A percentile compares a stretch with the other conserved stretches of the same genome.
Conservation (phyloP, 768 basidiomycete species). For the Pleurotus djamor region DNA sequence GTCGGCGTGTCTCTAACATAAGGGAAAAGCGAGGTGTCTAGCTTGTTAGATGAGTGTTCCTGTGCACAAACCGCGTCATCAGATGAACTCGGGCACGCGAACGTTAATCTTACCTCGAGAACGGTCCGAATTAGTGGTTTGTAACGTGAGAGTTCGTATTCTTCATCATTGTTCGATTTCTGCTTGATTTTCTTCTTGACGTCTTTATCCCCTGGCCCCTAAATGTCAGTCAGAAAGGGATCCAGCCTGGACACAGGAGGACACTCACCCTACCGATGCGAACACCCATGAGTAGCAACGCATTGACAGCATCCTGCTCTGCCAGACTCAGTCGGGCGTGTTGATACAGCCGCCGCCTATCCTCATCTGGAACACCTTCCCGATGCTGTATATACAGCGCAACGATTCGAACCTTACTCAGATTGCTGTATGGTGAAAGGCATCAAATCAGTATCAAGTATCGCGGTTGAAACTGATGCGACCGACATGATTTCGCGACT, state of each 20-base stretch:
- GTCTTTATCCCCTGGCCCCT: conserved; percentile 79
- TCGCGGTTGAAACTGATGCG: conserved; percentile 20
- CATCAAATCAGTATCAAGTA: not conserved
- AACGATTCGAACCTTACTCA: conserved; percentile 94
- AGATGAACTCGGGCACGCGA: not conserved
- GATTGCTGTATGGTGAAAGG: conserved; percentile 47
- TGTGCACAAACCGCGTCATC: conserved; percentile 24
- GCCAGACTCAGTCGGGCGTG: conserved; percentile 85
- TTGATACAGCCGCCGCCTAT: conserved; percentile 90
- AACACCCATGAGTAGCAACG: conserved; percentile 77
- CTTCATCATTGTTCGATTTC: conserved; percentile 75
- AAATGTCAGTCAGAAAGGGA: not conserved
- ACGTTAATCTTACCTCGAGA: conserved; percentile 60
- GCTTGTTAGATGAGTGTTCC: conserved; percentile 80
- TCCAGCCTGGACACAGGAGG: not conserved
- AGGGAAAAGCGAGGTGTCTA: conserved; percentile 82
- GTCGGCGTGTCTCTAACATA: conserved; percentile 83
- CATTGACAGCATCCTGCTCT: conserved; percentile 94
- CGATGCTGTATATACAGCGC: conserved; percentile 93
- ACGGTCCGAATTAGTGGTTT: conserved; percentile 81
- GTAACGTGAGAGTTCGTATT: conserved; percentile 95
- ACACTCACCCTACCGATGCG: conserved; percentile 76
- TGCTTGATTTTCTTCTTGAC: conserved; percentile 81
- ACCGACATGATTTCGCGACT: conserved; percentile 60
- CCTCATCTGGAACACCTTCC: conserved; percentile 98